Percentiles rank a stretch among this genome's conserved stretches.
Evolutionary conservation across 148 eudicot species (phyloP).

Genomic region (Rhododendron vialii): DNA sequence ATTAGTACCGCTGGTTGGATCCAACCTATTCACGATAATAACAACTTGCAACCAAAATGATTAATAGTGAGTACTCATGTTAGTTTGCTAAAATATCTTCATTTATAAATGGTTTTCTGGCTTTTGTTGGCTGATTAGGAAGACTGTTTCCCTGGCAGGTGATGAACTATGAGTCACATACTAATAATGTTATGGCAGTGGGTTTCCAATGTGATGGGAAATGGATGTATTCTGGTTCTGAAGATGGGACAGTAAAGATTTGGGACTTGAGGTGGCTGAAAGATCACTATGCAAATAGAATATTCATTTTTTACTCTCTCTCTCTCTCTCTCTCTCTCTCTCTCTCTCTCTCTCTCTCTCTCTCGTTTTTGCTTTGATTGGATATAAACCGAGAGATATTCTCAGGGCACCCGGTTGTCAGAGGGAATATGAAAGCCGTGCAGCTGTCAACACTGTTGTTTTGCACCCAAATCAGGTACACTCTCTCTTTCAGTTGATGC

Average conservation of each 20-base stretch:
- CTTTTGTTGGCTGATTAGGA: background rate
- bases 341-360: background rate
- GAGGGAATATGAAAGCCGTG: slow-evolving; percentile 98
- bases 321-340: too few relatives aligned
- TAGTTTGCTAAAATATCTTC: background rate
- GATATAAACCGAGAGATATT: background rate
- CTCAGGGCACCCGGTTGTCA: slow-evolving; percentile 94
- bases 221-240: slow-evolving; percentile 99
- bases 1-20: background rate
- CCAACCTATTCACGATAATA: background rate
- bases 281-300: background rate
- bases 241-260: slow-evolving; percentile 98
- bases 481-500: background rate
- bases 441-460: slow-evolving; percentile 96
- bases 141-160: slow-evolving; percentile 44
- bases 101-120: background rate
- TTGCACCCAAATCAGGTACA: slow-evolving; percentile 95
- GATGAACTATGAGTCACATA: slow-evolving; percentile 95
- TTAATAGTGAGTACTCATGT: background rate
- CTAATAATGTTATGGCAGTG: slow-evolving; percentile 95
- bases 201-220: slow-evolving; percentile 95
- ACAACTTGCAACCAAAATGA: background rate
- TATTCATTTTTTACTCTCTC: background rate
- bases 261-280: slow-evolving; percentile 82
- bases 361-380: background rate